phyloP scores from a whole-genome alignment of 1,284 basidiomycete species.

The Phaffia rhodozyma region DNA sequence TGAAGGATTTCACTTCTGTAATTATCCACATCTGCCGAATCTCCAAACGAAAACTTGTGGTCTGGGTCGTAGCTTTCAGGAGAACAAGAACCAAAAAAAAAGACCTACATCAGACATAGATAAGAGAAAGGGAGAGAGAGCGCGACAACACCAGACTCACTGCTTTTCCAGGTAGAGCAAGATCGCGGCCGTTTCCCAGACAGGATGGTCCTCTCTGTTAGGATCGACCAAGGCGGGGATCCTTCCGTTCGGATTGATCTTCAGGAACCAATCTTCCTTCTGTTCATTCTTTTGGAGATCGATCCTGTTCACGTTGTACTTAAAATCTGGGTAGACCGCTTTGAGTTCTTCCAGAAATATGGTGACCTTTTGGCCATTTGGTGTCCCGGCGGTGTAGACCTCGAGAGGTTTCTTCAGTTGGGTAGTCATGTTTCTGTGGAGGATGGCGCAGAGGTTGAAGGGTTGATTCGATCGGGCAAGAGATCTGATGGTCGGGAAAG shows the following conservation, averaged over 20 bases:
- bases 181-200: conserved; percentile 60
- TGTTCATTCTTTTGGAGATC: conserved; percentile 44
- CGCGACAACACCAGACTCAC: not conserved
- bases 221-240: conserved; percentile 50
- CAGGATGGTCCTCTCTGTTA: conserved; percentile 42
- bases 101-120: no score
- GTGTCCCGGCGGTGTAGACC: conserved; percentile 52
- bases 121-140: no score
- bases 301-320: conserved; percentile 49
- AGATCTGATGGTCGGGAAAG: no score
- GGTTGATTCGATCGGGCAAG: no score
- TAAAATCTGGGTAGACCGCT: conserved; percentile 44
- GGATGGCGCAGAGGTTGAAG: no score
- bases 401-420: conserved; percentile 33
- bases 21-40: conserved; percentile 37
- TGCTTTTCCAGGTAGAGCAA: conserved; percentile 41
- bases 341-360: conserved; percentile 59
- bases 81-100: not conserved
- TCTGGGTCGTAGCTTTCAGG: conserved; percentile 33
- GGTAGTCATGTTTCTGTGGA: no score
- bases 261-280: conserved; percentile 51
- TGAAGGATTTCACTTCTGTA: conserved; percentile 49
- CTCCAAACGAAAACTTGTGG: conserved; percentile 45
- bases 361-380: conserved; percentile 52
- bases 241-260: conserved; percentile 52